A percentile compares a stretch with the other conserved stretches of the same genome.
phyloP scores from a whole-genome alignment of 2,329 filamentous ascomycete genomes.

The Apiospora pterosperma region DNA sequence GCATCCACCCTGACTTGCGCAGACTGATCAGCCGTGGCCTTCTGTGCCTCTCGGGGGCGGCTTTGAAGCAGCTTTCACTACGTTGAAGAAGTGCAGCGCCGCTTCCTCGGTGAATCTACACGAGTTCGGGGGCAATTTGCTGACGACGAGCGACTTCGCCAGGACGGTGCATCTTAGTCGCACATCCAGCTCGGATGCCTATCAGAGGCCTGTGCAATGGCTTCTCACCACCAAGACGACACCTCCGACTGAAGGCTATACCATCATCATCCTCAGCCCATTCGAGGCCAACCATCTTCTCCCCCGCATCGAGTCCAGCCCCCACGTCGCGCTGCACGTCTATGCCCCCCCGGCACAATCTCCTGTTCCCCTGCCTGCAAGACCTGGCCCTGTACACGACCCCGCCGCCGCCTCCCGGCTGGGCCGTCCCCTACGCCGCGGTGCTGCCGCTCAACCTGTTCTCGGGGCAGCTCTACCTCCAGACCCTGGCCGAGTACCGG shows the following conservation, averaged over 20 bases:
- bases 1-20: constrained; percentile 38
- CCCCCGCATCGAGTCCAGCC: constrained; percentile 7
- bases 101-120: background rate
- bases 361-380: constrained; percentile 11
- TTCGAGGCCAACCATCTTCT: constrained; percentile 20
- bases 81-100: background rate
- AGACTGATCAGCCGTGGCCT: constrained; percentile 29
- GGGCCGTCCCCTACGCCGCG: constrained; percentile 10
- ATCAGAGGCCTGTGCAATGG: constrained; percentile 18
- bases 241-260: no score
- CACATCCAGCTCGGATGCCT: constrained; percentile 10
- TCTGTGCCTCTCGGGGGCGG: background rate
- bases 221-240: constrained; percentile 10
- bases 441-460: constrained; percentile 59
- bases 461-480: constrained; percentile 64
- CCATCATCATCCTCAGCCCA: constrained; percentile 20
- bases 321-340: constrained; percentile 14
- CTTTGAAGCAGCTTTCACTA: background rate
- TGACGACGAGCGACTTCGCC: background rate
- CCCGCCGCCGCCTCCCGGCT: constrained; percentile 8
- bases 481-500: constrained; percentile 50
- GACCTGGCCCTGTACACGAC: constrained; percentile 16
- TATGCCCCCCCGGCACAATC: constrained; percentile 18
- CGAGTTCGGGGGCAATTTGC: background rate
- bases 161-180: background rate